These are phyloP conservation scores for Tuctoria greenei DNA, from an alignment of 176 grass and related monocot species.

Conservation along the genomic window DNA sequence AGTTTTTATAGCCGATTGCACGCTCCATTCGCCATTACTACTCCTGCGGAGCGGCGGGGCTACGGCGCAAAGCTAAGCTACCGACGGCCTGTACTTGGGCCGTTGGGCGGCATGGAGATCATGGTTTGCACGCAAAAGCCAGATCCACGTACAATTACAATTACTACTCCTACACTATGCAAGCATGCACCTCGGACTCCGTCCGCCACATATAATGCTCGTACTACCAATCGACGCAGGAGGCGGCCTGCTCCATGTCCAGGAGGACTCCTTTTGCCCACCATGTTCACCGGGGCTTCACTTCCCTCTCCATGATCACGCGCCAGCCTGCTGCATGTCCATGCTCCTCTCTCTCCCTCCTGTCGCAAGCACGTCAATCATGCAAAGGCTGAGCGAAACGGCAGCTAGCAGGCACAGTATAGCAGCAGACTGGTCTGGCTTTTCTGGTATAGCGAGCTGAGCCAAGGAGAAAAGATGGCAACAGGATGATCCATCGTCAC, in stretches of 20 bases:
- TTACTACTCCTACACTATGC: too few relatives aligned
- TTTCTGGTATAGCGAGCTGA: background rate
- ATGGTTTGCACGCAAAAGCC: background rate
- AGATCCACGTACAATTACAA: background rate
- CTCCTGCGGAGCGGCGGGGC: too few relatives aligned
- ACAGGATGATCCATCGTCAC: background rate
- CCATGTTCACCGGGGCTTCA: background rate
- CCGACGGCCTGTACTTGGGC: background rate
- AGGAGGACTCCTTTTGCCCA: slow-evolving; percentile 23
- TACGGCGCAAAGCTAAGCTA: background rate
- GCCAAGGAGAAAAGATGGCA: slow-evolving; percentile 9
- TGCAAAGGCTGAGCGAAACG: slow-evolving; percentile 10
- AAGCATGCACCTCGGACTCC: slow-evolving; percentile 13
- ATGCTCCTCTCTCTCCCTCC: background rate
- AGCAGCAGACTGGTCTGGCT: background rate
- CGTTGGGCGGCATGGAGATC: background rate
- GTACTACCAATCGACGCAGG: too few relatives aligned
- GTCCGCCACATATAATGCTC: background rate
- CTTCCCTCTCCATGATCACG: background rate
- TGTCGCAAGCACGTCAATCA: slow-evolving; percentile 29
- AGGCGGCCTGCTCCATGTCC: background rate
- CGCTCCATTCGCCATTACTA: background rate
- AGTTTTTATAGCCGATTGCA: too few relatives aligned
- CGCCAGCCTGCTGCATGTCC: background rate
- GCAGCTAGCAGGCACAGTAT: background rate